Conservation (phyloP, 2,329 filamentous ascomycete species). For the Fusarium sp. region DNA sequence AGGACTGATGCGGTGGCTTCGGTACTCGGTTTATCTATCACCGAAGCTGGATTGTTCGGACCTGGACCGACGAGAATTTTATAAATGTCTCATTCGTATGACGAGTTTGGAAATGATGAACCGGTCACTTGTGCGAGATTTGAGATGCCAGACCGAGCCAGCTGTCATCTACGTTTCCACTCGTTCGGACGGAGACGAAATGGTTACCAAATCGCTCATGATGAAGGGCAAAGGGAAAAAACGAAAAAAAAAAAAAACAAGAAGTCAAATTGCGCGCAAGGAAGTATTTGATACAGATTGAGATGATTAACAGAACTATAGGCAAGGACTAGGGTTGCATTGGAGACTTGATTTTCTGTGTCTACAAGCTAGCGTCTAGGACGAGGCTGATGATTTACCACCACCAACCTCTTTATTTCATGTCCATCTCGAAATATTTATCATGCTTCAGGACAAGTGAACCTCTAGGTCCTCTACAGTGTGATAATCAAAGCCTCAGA, state of each 20-base stretch:
- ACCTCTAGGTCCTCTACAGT: not conserved
- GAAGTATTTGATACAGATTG: not conserved
- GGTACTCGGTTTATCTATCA: not conserved
- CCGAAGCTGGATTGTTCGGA: not conserved
- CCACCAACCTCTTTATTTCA: not conserved
- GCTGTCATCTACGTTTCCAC: not conserved
- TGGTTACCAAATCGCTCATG: not conserved
- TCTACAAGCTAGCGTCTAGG: not conserved
- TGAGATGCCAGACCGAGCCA: not conserved
- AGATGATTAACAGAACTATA: not conserved
- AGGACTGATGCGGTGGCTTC: not conserved
- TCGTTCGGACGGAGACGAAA: not conserved
- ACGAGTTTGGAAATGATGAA: not conserved
- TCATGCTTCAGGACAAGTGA: not conserved
- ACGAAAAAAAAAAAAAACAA: not conserved
- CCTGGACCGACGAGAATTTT: not conserved
- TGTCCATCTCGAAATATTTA: not conserved
- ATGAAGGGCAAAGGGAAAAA: not conserved
- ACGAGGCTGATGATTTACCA: not conserved
- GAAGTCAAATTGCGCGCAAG: not conserved
- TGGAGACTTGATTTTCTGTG: not conserved
- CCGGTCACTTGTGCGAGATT: not conserved
- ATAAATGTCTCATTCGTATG: not conserved
- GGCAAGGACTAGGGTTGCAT: not conserved
- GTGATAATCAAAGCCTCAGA: constrained; percentile 23